Evolutionary conservation across 805 yeast species (phyloP), one percentile per base, ranked within the genome.

Genomic region (Zygosaccharomyces lentus): DNA sequence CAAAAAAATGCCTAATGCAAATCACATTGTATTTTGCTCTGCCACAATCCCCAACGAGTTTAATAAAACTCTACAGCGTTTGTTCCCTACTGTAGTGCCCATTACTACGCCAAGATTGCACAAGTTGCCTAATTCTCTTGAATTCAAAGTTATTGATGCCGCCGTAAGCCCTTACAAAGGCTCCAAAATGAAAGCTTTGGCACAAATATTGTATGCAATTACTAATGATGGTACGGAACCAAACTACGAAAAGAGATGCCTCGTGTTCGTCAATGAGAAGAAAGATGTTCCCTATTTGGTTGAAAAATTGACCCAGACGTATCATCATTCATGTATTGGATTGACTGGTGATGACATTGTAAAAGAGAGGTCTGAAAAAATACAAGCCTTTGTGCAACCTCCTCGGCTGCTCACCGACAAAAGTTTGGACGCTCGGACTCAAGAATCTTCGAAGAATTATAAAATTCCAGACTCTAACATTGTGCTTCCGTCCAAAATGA

Each of bases 1-100:
- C 10, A 70, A 65, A 17, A 53, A 65, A 40, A 72, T 81, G 68
- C 71, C 77, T 15, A 75, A 77, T 48, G 66, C 84, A 34, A 73
- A 71, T 38, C 84, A 87, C 50, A 64, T 88, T 17, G 74, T 90
- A 0, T 78, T 91, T 54, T 87, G 91, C 48, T 83, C 96, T 1
- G 98, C 98, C 0, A 91, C 99, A 0, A 82, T 93, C 27, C 95
- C 98, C 0, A 75, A 77, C 25, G 81, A 78, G 48, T 87, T 89
- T 59, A 82, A 82, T 46, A 75, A 76, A 45, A 76, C 84, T 1
- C 66, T 90, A 45, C 64, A 71, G 4, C 70, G 69, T 34, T 57
- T 81, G 25, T 89, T 82, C 64, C 95, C 95, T 0, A 70, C 74
- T n/a, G 72, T 80, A 12, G 70, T 73, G 15, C 73, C 84, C 1